Base-by-base conservation (phyloP, 1,284 basidiomycete species). In the Veloporphyrellus conicus region DNA sequence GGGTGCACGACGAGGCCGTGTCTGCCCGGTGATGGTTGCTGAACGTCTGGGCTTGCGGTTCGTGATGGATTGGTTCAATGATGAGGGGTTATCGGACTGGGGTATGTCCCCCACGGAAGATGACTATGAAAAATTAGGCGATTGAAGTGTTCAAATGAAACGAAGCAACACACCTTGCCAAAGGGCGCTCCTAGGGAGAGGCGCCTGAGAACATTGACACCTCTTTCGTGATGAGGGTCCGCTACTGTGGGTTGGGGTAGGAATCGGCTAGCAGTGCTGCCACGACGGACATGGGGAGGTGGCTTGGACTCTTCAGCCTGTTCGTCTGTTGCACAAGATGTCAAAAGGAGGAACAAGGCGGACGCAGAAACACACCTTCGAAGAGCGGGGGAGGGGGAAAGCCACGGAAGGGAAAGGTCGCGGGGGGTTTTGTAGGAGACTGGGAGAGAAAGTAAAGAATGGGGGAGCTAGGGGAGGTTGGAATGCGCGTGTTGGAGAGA, bases 381-480 rank as follows among this genome's bases (percentile, higher is more conserved):
- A 77, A 71, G 15, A 84, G 74, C 32, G 80, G 76, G 4, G 78
- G 64, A 2, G 74, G 69, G 2, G 72, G 70, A 50, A 82, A 76
- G 39, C 73, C 74, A 40, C 76, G 76, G 69, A 82, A 82, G 9
- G 85, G 82, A 60, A 84, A 83, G 2, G 81, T 78, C 11, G 71
- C 64, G 19, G 65, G 56, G 1, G 57, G 37, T 25, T 71, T 66
- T 1, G 57, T 29, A 16, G 84, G 81, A 3, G 82, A 78, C 51
- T 82, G 77, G 43, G 75, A 72, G 43, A 87, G 65, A 64, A 84
- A 82, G 62, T 84, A 82, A 43, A 88, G 65, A 51, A 88, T 81
- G 40, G 86, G 84, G 3, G 86, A 86, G 12, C 73, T 75, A 3
- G 82, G 75, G 4, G 79, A 78, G 40, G 77, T 68, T n/a, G 71